Conservation (phyloP, 2,329 filamentous ascomycete genomes). For the Xylariales sp. region DNA sequence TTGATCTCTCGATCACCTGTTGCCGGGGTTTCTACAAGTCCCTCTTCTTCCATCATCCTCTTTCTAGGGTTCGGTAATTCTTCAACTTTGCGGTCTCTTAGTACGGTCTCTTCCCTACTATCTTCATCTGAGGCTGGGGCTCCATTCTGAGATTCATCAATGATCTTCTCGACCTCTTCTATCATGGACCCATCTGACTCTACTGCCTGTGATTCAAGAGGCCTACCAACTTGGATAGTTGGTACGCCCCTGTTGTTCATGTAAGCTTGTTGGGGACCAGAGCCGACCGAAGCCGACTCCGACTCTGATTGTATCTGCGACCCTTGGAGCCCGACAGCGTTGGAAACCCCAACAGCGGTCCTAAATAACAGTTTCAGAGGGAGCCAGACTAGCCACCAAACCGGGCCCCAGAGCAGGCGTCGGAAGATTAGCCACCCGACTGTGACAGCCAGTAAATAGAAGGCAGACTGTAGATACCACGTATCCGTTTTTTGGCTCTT, state of each 20-base stretch:
- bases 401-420: conserved; percentile 85
- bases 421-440: conserved; percentile 88
- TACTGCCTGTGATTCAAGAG: conserved; percentile 25
- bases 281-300: conserved; percentile 41
- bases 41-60: conserved; percentile 49
- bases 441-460: conserved; percentile 83
- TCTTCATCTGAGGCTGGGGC: conserved; percentile 35
- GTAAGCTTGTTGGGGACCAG: conserved; percentile 38
- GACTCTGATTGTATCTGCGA: conserved; percentile 45
- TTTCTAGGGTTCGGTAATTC: conserved; percentile 46
- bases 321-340: conserved; percentile 58
- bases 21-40: conserved; percentile 35
- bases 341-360: conserved; percentile 65
- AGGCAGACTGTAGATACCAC: conserved; percentile 93
- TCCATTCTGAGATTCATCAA: conserved; percentile 51
- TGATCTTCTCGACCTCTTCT: conserved; percentile 66
- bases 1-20: conserved; percentile 49
- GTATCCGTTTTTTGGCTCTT: conserved; percentile 95
- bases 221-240: conserved; percentile 60
- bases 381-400: conserved; percentile 89
- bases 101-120: conserved; percentile 46
- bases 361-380: conserved; percentile 78
- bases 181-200: conserved; percentile 55
- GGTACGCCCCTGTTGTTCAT: conserved; percentile 58
- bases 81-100: conserved; percentile 49